A percentile compares a stretch with the other conserved stretches of the same genome.
These are phyloP conservation scores for Talaromyces sp. DNA, from an alignment of 2,329 filamentous ascomycete genomes.

Conservation along the genomic window DNA sequence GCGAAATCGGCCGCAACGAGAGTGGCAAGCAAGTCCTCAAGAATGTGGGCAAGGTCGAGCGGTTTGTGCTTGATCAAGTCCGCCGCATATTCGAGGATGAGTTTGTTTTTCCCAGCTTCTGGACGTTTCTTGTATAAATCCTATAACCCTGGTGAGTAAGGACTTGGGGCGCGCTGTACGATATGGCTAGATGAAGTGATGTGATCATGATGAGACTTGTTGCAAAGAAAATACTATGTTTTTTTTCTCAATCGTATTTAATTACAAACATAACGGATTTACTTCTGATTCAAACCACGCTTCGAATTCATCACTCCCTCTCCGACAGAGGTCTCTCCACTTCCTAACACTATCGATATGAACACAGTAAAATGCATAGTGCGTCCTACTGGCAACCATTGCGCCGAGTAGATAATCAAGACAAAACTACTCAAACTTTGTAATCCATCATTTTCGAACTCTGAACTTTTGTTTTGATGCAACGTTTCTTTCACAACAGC, in stretches of 20 bases:
- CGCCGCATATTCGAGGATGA: constrained; percentile 97
- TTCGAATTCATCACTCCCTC: background rate
- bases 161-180: background rate
- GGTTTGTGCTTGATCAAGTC: constrained; percentile 94
- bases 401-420: background rate
- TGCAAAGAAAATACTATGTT: background rate
- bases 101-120: constrained; percentile 97
- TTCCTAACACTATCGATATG: background rate
- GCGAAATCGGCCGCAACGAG: constrained; percentile 91
- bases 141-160: background rate
- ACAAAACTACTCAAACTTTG: background rate
- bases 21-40: constrained; percentile 91
- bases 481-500: background rate
- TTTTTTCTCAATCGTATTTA: background rate
- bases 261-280: background rate
- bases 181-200: background rate
- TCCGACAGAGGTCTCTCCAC: background rate
- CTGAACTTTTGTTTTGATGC: background rate
- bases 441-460: background rate
- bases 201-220: background rate
- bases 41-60: constrained; percentile 98
- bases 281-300: background rate
- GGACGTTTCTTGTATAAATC: constrained; percentile 81
- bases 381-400: background rate
- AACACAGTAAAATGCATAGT: background rate